Evolutionary conservation across 176 grass and related monocot genomes (phyloP), one percentile per base, ranked within the genome.

Genomic region (Oryza longistaminata): DNA sequence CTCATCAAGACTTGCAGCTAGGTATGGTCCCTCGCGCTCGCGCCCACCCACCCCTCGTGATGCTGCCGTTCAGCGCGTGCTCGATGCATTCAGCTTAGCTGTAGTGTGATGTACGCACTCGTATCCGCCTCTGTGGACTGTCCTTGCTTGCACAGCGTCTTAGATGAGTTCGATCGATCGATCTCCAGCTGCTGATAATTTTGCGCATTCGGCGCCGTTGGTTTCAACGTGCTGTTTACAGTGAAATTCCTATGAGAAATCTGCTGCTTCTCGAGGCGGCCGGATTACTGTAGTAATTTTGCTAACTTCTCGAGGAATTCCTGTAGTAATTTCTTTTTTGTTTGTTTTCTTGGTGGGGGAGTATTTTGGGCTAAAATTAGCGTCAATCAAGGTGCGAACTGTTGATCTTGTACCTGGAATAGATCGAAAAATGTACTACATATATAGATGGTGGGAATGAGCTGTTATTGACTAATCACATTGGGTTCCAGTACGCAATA

Each of bases 61-160:
- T 50, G 64, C 73, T 88, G 86, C 52, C 70, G 79, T 83, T 48
- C 82, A n/a, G 53, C 17, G 7, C 29, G 29, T 31, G 6, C 39
- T 40, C 39, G 53, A n/a, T n/a, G 53, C 53, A 21, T 19, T 58
- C 53, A 40, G 16, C 53, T 58, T 58, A 58, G 19, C 53, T 58
- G 53, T n/a, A 21, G 5, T 52, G 1, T 58, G 19, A 58, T 58
- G 53, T 58, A 58, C 53, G 19, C 53, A n/a, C 6, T 6, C 53
- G 7, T 58, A n/a, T 58, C 16, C 53, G 6, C n/a, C 17, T 58
- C 6, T 55, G 50, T 55, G 15, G 53, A 64, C 74, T 70, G 64
- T 62, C 74, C 73, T 67, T 15, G 76, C 6, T 17, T 11, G 24
- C n/a, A 44, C 37, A 27, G 52, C 80, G n/a, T 13, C 26, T 4